These are phyloP conservation scores for Fusarium proliferatum DNA, from an alignment of 2,329 filamentous ascomycete genomes.

Conservation along the genomic window DNA sequence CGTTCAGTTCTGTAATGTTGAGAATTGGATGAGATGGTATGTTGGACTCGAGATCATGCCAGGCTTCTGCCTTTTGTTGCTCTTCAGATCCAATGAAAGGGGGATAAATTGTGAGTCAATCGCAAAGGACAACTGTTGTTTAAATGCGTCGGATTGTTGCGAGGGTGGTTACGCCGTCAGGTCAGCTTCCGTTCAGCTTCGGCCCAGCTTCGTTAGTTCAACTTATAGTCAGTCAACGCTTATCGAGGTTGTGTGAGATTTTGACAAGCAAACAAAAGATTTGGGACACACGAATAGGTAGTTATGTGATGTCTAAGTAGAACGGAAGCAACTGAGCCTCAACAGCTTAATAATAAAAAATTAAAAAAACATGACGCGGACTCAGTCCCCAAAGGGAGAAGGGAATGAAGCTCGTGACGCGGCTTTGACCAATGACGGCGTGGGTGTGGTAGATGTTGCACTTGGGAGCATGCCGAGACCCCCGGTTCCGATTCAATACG, in stretches of 20 bases:
- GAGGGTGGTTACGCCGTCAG: slow-evolving; percentile 16
- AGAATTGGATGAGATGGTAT: neutral
- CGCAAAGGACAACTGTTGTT: slow-evolving; percentile 6
- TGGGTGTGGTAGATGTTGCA: slow-evolving; percentile 31
- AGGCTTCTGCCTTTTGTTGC: neutral
- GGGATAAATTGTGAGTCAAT: neutral
- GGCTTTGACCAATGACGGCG: slow-evolving; percentile 29
- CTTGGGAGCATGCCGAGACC: slow-evolving; percentile 34
- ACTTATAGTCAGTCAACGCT: neutral
- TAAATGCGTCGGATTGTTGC: slow-evolving; percentile 1
- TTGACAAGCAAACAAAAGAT: neutral
- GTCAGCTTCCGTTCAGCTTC: slow-evolving; percentile 1
- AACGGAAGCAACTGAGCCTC: slow-evolving; percentile 19
- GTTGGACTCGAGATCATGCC: neutral
- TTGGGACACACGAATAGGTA: slow-evolving; percentile 13
- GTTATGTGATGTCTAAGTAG: slow-evolving; percentile 11
- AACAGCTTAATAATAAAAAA: neutral
- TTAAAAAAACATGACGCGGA: slow-evolving; percentile 31
- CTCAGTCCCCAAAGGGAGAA: slow-evolving; percentile 24
- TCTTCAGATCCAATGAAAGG: neutral
- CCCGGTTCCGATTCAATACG: slow-evolving; percentile 32
- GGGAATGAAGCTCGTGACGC: slow-evolving; percentile 37
- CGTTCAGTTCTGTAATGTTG: neutral
- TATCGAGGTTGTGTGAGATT: neutral
- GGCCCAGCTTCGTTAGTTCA: neutral